Evolutionary conservation across 2,329 filamentous ascomycete genomes (phyloP), one percentile per base, ranked within the genome.

Genomic region (Clonostachys solani): DNA sequence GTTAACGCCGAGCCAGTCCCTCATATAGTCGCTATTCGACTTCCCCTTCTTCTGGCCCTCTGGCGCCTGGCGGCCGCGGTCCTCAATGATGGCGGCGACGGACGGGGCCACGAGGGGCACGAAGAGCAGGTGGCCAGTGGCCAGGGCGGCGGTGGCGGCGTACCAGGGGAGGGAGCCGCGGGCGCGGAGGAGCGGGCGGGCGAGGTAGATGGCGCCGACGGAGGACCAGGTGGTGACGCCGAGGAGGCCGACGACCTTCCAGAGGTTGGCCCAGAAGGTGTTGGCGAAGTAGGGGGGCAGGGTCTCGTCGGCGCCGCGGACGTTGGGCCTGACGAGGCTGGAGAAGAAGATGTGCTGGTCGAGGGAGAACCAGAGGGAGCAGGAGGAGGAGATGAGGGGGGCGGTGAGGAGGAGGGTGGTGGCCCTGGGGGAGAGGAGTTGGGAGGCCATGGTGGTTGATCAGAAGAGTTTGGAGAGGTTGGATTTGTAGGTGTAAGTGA

Each of bases 371-470:
- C 69, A 63, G 44, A 77, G 62, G 1, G 72, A 67, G 53, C 66
- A 66, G 3, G 73, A 74, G 4, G 72, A 71, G n/a, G 71, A 71
- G 52, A 77, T 52, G 19, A 77, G 59, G 1, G 74, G 74, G 23
- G 23, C 10, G 2, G 71, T 62, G 16, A 72, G 54, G 42, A 74
- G 66, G 34, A 77, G 61, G 38, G 58, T 49, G 7, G 64, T 61
- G 23, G 23, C 23, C 41, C 64, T 54, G 12, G 65, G 63, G 54
- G 66, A 61, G 56, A 72, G 66, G 38, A 53, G 49, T 15, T 58
- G 56, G 2, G 66, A 68, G 33, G 68, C 66, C 69, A 71, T 72
- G 8, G 23, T 29, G 23, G 23, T 29, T 29, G 23, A 29, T 29
- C 1, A n/a, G 9, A 10, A 29, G 23, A 3, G 8, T 29, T 10